phyloP scores from a whole-genome alignment of 345 rosid species.

The Gossypioides kirkii region DNA sequence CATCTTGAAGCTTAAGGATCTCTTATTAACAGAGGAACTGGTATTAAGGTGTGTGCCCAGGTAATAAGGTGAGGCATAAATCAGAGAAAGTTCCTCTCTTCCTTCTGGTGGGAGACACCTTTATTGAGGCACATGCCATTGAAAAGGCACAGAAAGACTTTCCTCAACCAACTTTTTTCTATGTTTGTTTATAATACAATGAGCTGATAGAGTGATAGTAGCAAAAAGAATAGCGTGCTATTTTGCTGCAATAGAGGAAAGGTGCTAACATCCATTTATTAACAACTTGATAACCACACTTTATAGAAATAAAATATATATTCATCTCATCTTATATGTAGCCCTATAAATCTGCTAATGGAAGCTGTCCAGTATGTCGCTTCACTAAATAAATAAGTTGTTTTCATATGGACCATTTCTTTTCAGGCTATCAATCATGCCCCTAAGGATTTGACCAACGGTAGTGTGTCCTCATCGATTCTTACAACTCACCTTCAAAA shows the following conservation, averaged over 20 bases:
- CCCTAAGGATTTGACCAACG: constrained; percentile 46
- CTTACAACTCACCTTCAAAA: constrained; percentile 84
- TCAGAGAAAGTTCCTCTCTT: neutral
- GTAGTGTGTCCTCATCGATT: constrained; percentile 33
- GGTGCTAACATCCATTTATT: no score
- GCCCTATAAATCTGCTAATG: neutral
- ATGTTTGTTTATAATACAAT: neutral
- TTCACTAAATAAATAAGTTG: neutral
- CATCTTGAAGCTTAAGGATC: neutral
- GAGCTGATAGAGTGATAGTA: neutral
- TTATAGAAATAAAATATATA: neutral
- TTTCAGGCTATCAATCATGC: constrained; percentile 55
- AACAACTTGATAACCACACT: neutral
- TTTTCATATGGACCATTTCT: constrained; percentile 7
- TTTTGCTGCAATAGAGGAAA: no score
- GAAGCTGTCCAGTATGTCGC: neutral
- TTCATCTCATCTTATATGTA: neutral
- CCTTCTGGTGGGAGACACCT: neutral
- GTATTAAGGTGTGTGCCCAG: neutral
- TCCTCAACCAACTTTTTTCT: neutral
- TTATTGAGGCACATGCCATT: neutral
- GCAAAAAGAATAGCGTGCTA: neutral
- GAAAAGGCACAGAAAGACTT: neutral
- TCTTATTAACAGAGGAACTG: neutral
- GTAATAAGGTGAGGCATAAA: neutral